Conservation (phyloP, 768 basidiomycete genomes). For the Pisolithus orientalis region DNA sequence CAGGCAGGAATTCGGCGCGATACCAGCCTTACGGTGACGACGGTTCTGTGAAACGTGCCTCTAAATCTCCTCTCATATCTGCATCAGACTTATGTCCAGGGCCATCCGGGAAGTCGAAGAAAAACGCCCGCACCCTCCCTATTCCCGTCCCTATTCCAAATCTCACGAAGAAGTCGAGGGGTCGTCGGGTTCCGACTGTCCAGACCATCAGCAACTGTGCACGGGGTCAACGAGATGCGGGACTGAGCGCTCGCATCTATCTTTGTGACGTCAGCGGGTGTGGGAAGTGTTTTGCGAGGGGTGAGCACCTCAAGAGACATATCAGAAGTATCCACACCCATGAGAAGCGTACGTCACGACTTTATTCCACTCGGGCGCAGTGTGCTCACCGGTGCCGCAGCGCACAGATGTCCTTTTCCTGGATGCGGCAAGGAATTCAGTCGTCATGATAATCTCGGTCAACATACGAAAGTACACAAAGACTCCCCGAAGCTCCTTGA, state of each 20-base stretch:
- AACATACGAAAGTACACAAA: constrained; percentile 81
- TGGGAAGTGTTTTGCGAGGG: constrained; percentile 81
- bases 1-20: constrained; percentile 27
- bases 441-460: constrained; percentile 81
- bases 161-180: constrained; percentile 66
- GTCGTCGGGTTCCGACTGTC: constrained; percentile 56
- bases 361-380: constrained; percentile 4
- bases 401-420: constrained; percentile 74
- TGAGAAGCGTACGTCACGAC: constrained; percentile 69
- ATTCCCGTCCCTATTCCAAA: constrained; percentile 61
- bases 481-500: constrained; percentile 26
- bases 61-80: constrained; percentile 27
- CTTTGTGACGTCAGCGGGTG: constrained; percentile 77
- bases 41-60: constrained; percentile 22
- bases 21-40: constrained; percentile 27
- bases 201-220: constrained; percentile 20
- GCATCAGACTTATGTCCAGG: constrained; percentile 22
- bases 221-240: constrained; percentile 30
- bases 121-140: constrained; percentile 37
- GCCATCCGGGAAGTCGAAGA: constrained; percentile 23
- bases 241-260: constrained; percentile 47
- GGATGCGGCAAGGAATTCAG: constrained; percentile 82
- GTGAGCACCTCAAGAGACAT: constrained; percentile 88
- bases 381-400: constrained; percentile 32
- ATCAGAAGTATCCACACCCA: constrained; percentile 85